Conservation (phyloP, 2,329 filamentous ascomycete genomes). For the Cladophialophora psammophila region DNA sequence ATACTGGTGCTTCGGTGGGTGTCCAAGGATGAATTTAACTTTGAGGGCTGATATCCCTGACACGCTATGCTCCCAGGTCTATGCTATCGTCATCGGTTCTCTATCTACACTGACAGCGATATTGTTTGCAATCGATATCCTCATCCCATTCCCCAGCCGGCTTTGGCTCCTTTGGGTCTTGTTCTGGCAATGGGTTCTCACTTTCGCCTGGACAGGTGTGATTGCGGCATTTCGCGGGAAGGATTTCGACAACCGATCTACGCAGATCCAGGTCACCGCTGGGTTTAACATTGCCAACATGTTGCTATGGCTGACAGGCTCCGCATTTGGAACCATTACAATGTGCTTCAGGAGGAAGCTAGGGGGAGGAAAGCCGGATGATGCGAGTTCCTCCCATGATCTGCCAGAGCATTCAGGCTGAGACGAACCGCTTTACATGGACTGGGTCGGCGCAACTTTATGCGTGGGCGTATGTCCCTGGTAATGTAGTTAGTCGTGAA, state of each 20-base stretch:
- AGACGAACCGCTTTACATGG: not conserved
- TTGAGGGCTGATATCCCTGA: not conserved
- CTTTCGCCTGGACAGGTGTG: slow-evolving; percentile 18
- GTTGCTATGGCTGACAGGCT: slow-evolving; percentile 17
- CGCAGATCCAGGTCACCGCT: slow-evolving; percentile 3
- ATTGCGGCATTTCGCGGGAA: slow-evolving; percentile 7
- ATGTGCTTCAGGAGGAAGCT: slow-evolving; percentile 23
- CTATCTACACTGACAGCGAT: slow-evolving; percentile 15
- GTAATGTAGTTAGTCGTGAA: not conserved
- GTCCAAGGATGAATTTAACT: not conserved
- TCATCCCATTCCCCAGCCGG: slow-evolving; percentile 18
- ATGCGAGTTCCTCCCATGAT: not conserved
- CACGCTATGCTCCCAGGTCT: not conserved
- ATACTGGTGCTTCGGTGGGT: slow-evolving; percentile 17
- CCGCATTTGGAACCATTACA: slow-evolving; percentile 7
- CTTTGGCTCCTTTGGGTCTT: slow-evolving; percentile 17
- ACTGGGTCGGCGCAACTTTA: not conserved
- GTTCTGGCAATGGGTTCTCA: slow-evolving; percentile 22
- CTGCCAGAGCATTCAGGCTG: not conserved
- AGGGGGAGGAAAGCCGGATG: slow-evolving; percentile 14
- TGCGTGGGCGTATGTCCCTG: too few species aligned
- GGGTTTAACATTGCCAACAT: slow-evolving; percentile 16
- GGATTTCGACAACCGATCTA: slow-evolving; percentile 12
- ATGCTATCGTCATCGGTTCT: slow-evolving; percentile 14
- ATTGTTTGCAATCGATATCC: slow-evolving; percentile 10